Percentiles rank a stretch among this genome's conserved stretches.
These are phyloP conservation scores for Ogataea neopini DNA, from an alignment of 805 yeast species.

Conservation along the genomic window DNA sequence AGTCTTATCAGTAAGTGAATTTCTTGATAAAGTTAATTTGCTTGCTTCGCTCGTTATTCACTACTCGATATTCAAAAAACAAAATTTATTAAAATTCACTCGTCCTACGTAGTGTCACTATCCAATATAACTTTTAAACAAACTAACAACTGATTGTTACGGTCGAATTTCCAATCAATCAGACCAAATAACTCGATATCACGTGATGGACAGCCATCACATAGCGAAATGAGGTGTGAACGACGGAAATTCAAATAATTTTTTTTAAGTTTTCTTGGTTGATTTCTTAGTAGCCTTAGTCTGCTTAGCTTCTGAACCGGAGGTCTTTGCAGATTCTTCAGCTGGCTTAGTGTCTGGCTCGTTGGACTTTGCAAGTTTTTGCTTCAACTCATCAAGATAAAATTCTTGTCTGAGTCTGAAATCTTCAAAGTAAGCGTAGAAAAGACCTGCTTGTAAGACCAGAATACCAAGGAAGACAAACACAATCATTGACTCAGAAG, in stretches of 20 bases:
- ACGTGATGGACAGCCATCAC: background rate
- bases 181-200: too few relatives aligned
- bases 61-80: too few relatives aligned
- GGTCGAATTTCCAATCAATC: too few relatives aligned
- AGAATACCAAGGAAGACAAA: slow-evolving; percentile 76
- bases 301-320: slow-evolving; percentile 23
- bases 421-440: slow-evolving; percentile 59
- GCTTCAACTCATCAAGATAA: slow-evolving; percentile 29
- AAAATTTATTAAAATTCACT: too few relatives aligned
- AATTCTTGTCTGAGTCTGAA: slow-evolving; percentile 27
- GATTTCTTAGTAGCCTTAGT: slow-evolving; percentile 26
- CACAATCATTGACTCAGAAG: slow-evolving; percentile 76
- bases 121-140: too few relatives aligned
- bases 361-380: slow-evolving; percentile 18
- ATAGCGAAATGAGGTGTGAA: background rate
- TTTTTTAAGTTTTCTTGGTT: slow-evolving; percentile 10
- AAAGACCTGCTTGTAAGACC: slow-evolving; percentile 82
- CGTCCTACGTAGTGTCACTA: too few relatives aligned
- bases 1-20: too few relatives aligned
- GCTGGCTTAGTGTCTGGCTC: slow-evolving; percentile 2
- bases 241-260: background rate
- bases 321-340: slow-evolving; percentile 15
- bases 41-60: too few relatives aligned
- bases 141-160: background rate
- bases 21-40: too few relatives aligned